These are phyloP conservation scores for Hypoxylon sp. DNA, from an alignment of 2,329 filamentous ascomycete genomes.

Conservation along the genomic window DNA sequence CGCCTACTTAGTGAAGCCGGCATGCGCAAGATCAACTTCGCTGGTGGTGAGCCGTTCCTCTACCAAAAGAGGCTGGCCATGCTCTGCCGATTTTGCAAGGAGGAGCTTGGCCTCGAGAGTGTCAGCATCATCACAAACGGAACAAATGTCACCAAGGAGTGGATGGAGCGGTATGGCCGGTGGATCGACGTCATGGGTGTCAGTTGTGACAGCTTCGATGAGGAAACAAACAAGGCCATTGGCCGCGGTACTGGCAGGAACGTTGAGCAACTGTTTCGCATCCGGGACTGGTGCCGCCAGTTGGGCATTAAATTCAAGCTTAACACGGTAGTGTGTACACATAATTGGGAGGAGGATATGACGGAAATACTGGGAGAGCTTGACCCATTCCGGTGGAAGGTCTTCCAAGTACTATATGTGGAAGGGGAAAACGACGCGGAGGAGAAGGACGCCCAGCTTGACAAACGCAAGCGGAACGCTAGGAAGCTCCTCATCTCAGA, in stretches of 20 bases:
- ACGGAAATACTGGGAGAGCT: conserved; percentile 57
- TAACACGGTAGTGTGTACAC: conserved; percentile 67
- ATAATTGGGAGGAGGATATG: conserved; percentile 68
- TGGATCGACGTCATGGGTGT: conserved; percentile 69
- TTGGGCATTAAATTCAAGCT: conserved; percentile 69
- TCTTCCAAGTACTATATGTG: conserved; percentile 68
- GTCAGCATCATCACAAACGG: conserved; percentile 70
- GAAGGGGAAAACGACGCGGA: conserved; percentile 66
- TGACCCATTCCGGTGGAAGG: conserved; percentile 68
- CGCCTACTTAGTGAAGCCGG: conserved; percentile 63
- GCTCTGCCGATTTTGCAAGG: conserved; percentile 64
- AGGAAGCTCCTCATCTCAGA: conserved; percentile 62
- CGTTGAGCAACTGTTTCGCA: conserved; percentile 60
- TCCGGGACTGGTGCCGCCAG: conserved; percentile 62
- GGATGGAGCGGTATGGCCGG: conserved; percentile 59
- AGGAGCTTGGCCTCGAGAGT: conserved; percentile 63
- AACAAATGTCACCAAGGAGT: conserved; percentile 61
- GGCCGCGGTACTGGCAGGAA: conserved; percentile 66
- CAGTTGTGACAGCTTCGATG: conserved; percentile 68
- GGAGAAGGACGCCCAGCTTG: conserved; percentile 48
- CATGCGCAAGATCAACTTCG: conserved; percentile 70
- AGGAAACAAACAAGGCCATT: conserved; percentile 65
- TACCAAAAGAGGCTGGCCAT: conserved; percentile 61
- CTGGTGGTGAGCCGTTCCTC: conserved; percentile 69
- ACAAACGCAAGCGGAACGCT: conserved; percentile 57